A percentile compares a stretch with the other conserved stretches of the same genome.
Conservation (phyloP, 1,284 basidiomycete genomes). For the Sporisorium exsertum region DNA sequence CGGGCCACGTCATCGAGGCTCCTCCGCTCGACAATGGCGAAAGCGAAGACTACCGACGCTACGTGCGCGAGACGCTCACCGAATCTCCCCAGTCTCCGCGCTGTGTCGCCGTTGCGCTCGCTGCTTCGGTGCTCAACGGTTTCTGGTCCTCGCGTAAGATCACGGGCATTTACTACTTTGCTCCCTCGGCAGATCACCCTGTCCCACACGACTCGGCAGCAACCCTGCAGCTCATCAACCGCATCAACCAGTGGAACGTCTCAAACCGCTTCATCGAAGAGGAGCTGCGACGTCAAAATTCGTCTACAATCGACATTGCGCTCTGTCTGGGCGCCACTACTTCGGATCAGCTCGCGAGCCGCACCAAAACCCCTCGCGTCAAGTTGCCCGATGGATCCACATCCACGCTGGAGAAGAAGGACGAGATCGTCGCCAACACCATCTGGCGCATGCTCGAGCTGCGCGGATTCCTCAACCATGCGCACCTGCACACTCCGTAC, state of each 20-base stretch:
- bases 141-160: conserved; percentile 66
- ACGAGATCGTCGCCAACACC: conserved; percentile 97
- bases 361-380: conserved; percentile 58
- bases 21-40: conserved; percentile 95
- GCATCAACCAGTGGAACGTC: conserved; percentile 93
- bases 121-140: conserved; percentile 58
- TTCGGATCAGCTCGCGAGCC: conserved; percentile 53
- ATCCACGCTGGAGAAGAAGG: conserved; percentile 86
- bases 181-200: conserved; percentile 47
- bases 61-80: conserved; percentile 94
- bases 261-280: conserved; percentile 87
- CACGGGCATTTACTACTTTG: conserved; percentile 63
- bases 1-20: conserved; percentile 82
- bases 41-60: conserved; percentile 90
- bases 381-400: conserved; percentile 40
- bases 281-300: conserved; percentile 93
- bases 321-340: conserved; percentile 89
- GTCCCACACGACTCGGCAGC: conserved; percentile 73
- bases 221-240: conserved; percentile 86
- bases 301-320: conserved; percentile 96
- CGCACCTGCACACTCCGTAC: conserved; percentile 84
- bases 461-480: conserved; percentile 88
- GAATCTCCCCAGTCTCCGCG: conserved; percentile 89
- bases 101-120: conserved; percentile 78
- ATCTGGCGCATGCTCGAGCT: conserved; percentile 98